A percentile compares a stretch with the other conserved stretches of the same genome.
Evolutionary conservation across 768 basidiomycete genomes (phyloP).

Genomic region (Tephrocybe rancida): DNA sequence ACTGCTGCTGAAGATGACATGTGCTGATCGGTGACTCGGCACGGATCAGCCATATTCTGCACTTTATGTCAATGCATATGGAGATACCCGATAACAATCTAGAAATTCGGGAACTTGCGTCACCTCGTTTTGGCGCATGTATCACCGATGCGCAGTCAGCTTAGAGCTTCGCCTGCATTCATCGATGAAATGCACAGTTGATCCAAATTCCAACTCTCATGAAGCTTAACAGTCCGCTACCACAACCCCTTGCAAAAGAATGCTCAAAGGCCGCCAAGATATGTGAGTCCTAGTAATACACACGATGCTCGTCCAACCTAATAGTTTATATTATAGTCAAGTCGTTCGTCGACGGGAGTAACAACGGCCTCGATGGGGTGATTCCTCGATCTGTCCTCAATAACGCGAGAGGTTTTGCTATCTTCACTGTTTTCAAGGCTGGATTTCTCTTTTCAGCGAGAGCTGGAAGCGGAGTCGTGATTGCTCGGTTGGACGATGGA

Average conservation of each 20-base stretch:
- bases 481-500: conserved; percentile 81
- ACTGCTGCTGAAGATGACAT: too few relatives aligned
- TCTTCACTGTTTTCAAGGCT: conserved; percentile 87
- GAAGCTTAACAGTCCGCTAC: conserved; percentile 52
- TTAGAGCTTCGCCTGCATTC: too few relatives aligned
- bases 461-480: conserved; percentile 87
- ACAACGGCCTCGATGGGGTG: conserved; percentile 84
- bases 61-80: too few relatives aligned
- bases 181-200: not conserved
- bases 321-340: conserved; percentile 51
- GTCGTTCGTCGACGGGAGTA: conserved; percentile 79
- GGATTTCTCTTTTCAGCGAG: conserved; percentile 74
- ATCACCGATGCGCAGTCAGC: not conserved
- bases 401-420: conserved; percentile 77
- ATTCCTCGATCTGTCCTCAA: conserved; percentile 53
- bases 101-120: too few relatives aligned
- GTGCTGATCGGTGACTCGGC: too few relatives aligned
- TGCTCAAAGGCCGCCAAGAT: conserved; percentile 88
- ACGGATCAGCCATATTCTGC: too few relatives aligned
- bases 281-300: conserved; percentile 46
- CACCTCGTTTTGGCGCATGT: too few relatives aligned
- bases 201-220: conserved; percentile 25
- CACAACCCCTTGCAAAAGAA: conserved; percentile 75
- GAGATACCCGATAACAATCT: too few relatives aligned
- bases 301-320: not conserved